These are phyloP conservation scores for Pseudonitzschia pungens DNA, from an alignment of 108 stramenopile genomes.

Conservation along the genomic window DNA sequence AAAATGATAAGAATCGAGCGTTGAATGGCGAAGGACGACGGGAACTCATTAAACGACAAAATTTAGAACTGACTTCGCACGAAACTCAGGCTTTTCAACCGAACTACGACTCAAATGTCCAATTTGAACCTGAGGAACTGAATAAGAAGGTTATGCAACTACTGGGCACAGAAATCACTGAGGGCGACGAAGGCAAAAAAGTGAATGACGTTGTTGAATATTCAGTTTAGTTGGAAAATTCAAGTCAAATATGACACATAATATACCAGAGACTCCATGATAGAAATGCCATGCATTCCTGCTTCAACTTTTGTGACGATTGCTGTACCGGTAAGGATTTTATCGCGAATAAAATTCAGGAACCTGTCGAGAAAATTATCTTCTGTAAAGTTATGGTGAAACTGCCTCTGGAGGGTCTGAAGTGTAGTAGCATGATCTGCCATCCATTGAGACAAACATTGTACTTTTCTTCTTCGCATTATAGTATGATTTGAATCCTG, in stretches of 20 bases:
- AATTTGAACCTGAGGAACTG: slow-evolving; percentile 12
- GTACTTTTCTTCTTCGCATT: slow-evolving; percentile 64
- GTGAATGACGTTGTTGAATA: slow-evolving; percentile 15
- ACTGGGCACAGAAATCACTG: slow-evolving; percentile 2
- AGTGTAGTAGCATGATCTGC: slow-evolving; percentile 45
- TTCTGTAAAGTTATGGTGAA: slow-evolving; percentile 21
- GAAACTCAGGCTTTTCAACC: background rate
- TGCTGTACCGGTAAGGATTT: too few species aligned
- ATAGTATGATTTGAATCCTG: slow-evolving; percentile 60
- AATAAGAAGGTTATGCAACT: slow-evolving; percentile 5
- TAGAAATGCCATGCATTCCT: too few species aligned
- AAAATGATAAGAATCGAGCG: background rate
- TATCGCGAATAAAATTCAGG: too few species aligned
- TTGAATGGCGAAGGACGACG: background rate
- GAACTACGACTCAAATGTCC: slow-evolving; percentile 4
- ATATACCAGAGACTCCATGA: too few species aligned
- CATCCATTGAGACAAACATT: slow-evolving; percentile 52
- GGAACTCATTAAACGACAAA: background rate
- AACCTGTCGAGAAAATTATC: background rate
- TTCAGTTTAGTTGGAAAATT: slow-evolving; percentile 17
- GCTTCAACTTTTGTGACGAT: too few species aligned
- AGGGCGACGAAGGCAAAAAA: slow-evolving; percentile 1
- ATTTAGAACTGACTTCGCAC: background rate
- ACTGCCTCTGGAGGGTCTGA: slow-evolving; percentile 16
- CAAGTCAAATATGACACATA: background rate